Percentiles rank a stretch among this genome's conserved stretches.
Conservation (phyloP, 1,284 basidiomycete species). For the Ceratobasidium sp. region DNA sequence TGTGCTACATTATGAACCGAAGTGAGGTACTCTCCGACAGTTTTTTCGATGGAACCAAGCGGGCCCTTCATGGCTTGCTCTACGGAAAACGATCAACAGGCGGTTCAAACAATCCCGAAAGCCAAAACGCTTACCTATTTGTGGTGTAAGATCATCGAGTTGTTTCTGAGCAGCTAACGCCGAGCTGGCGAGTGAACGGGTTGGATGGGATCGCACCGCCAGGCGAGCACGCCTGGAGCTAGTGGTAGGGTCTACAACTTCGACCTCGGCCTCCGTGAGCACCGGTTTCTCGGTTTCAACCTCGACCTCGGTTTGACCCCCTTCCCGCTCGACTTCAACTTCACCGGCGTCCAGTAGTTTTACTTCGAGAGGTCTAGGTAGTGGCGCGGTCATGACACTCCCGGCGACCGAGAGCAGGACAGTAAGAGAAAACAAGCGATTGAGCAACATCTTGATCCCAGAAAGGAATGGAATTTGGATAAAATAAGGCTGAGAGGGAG, state of each 20-base stretch:
- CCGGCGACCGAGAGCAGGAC: conserved; percentile 23
- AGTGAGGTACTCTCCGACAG: neutral
- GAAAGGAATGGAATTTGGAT: neutral
- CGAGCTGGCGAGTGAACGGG: conserved; percentile 11
- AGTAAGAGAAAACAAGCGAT: conserved; percentile 8
- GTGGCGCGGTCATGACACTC: conserved; percentile 6
- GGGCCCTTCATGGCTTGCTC: conserved; percentile 23
- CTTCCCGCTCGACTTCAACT: conserved; percentile 2
- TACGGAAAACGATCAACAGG: neutral
- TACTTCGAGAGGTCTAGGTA: conserved; percentile 7
- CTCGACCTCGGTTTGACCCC: neutral
- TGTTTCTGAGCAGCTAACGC: conserved; percentile 18
- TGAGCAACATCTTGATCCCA: conserved; percentile 7
- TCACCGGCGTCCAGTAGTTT: neutral
- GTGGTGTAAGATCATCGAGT: conserved; percentile 6
- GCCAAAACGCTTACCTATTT: conserved; percentile 11
- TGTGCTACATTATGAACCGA: neutral
- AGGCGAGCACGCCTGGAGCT: neutral
- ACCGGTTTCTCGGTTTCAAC: neutral
- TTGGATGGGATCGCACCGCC: neutral
- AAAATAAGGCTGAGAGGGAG: neutral
- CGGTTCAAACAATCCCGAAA: neutral
- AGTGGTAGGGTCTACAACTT: neutral
- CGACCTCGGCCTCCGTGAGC: neutral
- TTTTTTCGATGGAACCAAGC: conserved; percentile 32